These are phyloP conservation scores for Tirmania nivea DNA, from an alignment of 495 filamentous ascomycete species.

Conservation along the genomic window DNA sequence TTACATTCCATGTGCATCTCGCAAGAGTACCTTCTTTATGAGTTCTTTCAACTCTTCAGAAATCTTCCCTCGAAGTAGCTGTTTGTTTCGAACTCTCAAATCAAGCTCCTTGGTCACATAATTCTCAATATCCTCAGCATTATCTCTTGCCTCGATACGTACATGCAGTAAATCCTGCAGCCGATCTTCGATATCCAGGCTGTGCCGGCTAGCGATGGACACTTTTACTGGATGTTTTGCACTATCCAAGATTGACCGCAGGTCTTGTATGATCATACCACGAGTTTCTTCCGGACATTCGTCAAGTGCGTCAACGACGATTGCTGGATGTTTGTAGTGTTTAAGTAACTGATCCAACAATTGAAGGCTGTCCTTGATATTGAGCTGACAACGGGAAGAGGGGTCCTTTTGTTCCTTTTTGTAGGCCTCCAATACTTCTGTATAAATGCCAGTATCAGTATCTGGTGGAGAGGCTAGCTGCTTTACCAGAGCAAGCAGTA, in stretches of 20 bases:
- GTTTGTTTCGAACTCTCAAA: background rate
- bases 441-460: too few relatives aligned
- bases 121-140: conserved; percentile 3
- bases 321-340: background rate
- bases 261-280: background rate
- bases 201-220: conserved; percentile 10
- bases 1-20: too few relatives aligned
- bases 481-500: too few relatives aligned
- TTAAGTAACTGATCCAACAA: conserved; percentile 3
- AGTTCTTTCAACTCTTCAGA: background rate
- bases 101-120: conserved; percentile 4
- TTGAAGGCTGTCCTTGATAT: background rate
- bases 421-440: too few relatives aligned
- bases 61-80: background rate
- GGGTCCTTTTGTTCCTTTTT: too few relatives aligned
- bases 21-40: too few relatives aligned
- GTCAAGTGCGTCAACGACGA: conserved; percentile 7
- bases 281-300: conserved; percentile 4
- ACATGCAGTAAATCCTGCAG: conserved; percentile 3
- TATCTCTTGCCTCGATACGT: conserved; percentile 6
- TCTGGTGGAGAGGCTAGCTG: too few relatives aligned
- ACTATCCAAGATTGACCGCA: background rate
- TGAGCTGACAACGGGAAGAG: too few relatives aligned
- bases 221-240: conserved; percentile 7
- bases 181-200: conserved; percentile 5